These are phyloP conservation scores for Botryotinia narcissicola DNA, from an alignment of 2,329 filamentous ascomycete species.

Conservation along the genomic window DNA sequence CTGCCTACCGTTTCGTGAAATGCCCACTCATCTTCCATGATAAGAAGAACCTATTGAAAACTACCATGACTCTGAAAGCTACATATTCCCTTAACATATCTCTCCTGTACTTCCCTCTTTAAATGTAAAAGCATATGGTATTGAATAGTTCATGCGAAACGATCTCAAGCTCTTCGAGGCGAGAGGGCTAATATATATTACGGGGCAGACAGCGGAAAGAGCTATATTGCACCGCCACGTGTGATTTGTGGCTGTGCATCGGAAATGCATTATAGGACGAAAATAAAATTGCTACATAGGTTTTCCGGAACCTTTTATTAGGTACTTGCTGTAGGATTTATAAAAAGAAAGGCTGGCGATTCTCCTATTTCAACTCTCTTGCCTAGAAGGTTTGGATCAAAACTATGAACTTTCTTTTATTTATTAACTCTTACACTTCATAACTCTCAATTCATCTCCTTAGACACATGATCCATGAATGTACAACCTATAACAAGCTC, in stretches of 20 bases:
- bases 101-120: background rate
- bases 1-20: background rate
- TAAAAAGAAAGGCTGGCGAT: background rate
- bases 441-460: background rate
- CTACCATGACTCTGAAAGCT: background rate
- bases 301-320: background rate
- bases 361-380: background rate
- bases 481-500: background rate
- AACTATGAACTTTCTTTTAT: background rate
- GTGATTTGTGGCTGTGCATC: background rate
- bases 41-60: background rate
- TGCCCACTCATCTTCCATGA: background rate
- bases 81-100: background rate
- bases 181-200: background rate
- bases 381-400: background rate
- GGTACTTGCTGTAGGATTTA: background rate
- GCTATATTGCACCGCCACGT: background rate
- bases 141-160: background rate
- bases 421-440: background rate
- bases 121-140: background rate
- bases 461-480: background rate
- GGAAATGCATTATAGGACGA: background rate
- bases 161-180: background rate
- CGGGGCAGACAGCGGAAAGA: background rate
- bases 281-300: background rate